Evolutionary conservation across 2,329 filamentous ascomycete species (phyloP).

Genomic region (Fonsecaea monophora): DNA sequence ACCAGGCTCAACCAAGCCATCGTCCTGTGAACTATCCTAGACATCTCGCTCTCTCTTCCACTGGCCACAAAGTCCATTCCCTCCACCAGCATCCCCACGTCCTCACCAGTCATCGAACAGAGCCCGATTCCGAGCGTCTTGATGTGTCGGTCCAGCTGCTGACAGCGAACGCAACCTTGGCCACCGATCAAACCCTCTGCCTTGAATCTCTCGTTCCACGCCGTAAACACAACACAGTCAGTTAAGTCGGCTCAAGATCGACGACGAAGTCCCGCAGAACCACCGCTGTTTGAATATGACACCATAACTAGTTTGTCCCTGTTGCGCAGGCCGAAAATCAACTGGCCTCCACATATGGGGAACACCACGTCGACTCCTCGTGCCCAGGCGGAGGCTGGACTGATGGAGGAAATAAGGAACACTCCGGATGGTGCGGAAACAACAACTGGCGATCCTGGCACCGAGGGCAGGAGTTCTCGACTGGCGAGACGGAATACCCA

Average conservation of each 20-base stretch:
- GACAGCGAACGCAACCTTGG: slow-evolving; percentile 17
- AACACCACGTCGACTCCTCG: slow-evolving; percentile 31
- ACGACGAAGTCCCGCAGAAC: not conserved
- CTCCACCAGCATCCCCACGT: not conserved
- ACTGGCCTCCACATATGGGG: slow-evolving; percentile 28
- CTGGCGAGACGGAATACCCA: slow-evolving; percentile 30
- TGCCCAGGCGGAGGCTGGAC: slow-evolving; percentile 24
- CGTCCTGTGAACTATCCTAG: not conserved
- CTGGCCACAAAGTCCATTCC: not conserved
- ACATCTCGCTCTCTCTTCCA: not conserved
- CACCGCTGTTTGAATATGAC: slow-evolving; percentile 25
- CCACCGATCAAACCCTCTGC: slow-evolving; percentile 2
- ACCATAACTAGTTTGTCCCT: slow-evolving; percentile 21
- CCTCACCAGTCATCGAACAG: slow-evolving; percentile 4
- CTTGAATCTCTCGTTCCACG: not conserved
- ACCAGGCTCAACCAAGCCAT: slow-evolving; percentile 6
- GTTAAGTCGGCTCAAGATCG: not conserved
- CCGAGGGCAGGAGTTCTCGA: slow-evolving; percentile 24
- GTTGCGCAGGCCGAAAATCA: slow-evolving; percentile 22
- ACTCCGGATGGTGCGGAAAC: slow-evolving; percentile 13
- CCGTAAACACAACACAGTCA: not conserved
- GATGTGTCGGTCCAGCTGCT: slow-evolving; percentile 24
- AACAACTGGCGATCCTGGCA: slow-evolving; percentile 6
- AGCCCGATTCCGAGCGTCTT: slow-evolving; percentile 11
- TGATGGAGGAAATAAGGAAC: slow-evolving; percentile 27